Conservation (phyloP, 257 asterid genomes). For the Oldenlandia corymbosa region DNA sequence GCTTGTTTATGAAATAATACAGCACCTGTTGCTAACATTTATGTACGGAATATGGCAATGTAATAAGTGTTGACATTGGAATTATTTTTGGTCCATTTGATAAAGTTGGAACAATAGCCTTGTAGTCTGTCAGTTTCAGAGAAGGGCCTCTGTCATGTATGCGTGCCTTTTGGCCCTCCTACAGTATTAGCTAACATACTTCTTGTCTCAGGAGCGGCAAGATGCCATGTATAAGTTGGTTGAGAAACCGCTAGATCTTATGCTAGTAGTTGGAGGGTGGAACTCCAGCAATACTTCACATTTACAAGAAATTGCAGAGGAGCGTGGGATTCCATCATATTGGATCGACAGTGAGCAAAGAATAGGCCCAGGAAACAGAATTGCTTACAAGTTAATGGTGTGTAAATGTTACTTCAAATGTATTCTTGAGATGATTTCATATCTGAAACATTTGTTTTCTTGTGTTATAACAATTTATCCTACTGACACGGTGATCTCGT, state of each 20-base stretch:
- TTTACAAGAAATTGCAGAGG: constrained; percentile 93
- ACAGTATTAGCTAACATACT: constrained; percentile 4
- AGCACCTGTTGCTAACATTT: background rate
- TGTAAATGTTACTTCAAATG: constrained; percentile 14
- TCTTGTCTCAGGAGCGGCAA: constrained; percentile 71
- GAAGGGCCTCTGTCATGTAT: background rate
- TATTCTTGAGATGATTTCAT: background rate
- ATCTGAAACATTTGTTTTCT: background rate
- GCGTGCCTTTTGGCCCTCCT: background rate
- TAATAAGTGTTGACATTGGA: background rate
- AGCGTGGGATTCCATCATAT: constrained; percentile 85
- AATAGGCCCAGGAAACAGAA: constrained; percentile 88
- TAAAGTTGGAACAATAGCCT: background rate
- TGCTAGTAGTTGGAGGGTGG: constrained; percentile 97
- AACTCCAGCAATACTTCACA: constrained; percentile 99
- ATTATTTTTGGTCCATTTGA: background rate
- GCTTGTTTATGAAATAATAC: background rate
- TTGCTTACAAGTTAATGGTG: constrained; percentile 77
- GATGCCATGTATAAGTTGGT: constrained; percentile 99
- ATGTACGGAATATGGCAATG: too few species aligned
- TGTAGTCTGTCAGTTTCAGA: background rate
- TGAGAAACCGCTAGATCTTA: constrained; percentile 68
- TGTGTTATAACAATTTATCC: background rate
- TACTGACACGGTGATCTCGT: background rate
- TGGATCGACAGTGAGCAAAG: constrained; percentile 90